Percentiles rank a stretch among this genome's conserved stretches.
Conservation (phyloP, 345 rosid genomes). For the Barbarea vulgaris region DNA sequence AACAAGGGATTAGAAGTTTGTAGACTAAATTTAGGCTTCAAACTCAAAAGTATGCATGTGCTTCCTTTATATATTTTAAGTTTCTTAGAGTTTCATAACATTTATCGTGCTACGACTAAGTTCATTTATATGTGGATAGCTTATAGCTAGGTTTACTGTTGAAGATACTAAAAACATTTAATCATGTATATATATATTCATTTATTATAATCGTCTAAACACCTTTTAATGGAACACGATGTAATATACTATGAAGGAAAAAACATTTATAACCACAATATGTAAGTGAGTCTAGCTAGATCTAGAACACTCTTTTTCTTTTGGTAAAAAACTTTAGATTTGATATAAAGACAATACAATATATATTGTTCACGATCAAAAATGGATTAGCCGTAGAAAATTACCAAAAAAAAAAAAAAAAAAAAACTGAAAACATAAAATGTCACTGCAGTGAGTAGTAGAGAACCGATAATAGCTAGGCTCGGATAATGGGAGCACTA, state of each 20-base stretch:
- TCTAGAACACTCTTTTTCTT: no score
- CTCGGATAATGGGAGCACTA: neutral
- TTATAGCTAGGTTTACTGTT: conserved; percentile 8
- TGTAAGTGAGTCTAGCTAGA: neutral
- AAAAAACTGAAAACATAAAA: no score
- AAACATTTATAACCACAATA: neutral
- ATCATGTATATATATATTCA: neutral
- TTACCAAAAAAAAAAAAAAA: neutral
- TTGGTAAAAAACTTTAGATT: no score
- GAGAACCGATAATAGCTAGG: neutral
- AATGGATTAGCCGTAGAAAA: neutral
- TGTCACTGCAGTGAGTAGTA: neutral
- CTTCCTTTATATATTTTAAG: neutral
- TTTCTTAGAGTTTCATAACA: conserved; percentile 5
- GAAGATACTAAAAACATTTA: neutral
- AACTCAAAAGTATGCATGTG: conserved; percentile 5
- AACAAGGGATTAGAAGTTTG: neutral
- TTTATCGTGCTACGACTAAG: neutral
- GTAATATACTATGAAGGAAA: neutral
- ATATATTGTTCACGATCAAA: neutral
- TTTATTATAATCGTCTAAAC: neutral
- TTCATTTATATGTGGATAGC: neutral
- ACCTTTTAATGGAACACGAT: neutral
- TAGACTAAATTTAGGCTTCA: neutral
- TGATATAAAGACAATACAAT: neutral